phyloP scores from a whole-genome alignment of 257 asterid species.

The Fraxinus pennsylvanica region DNA sequence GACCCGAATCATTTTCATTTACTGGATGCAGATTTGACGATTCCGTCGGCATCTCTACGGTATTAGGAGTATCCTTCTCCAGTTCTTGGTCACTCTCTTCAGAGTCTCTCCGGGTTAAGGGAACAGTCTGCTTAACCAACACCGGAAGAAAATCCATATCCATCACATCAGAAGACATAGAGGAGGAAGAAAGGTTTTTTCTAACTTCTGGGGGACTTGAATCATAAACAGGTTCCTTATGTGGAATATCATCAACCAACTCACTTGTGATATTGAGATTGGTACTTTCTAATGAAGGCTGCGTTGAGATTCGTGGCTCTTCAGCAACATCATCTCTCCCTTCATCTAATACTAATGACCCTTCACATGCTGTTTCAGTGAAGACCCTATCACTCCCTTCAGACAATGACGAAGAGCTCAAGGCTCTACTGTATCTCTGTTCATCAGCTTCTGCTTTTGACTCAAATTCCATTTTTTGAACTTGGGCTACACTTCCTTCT shows the following conservation, averaged over 20 bases:
- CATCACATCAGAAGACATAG: not conserved
- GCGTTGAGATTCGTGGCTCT: constrained; percentile 33
- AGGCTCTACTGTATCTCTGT: constrained; percentile 34
- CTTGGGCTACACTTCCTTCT: constrained; percentile 21
- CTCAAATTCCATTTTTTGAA: constrained; percentile 10
- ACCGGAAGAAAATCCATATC: constrained; percentile 9
- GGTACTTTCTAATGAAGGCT: constrained; percentile 38
- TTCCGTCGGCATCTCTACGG: not conserved
- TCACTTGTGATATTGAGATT: constrained; percentile 29
- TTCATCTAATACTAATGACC: constrained; percentile 35
- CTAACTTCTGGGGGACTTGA: constrained; percentile 26
- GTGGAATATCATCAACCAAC: constrained; percentile 21
- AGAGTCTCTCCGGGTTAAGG: not conserved
- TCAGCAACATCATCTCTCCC: constrained; percentile 30
- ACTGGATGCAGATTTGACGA: not conserved
- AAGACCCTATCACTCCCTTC: constrained; percentile 58
- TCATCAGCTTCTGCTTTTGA: constrained; percentile 27
- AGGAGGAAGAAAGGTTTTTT: not conserved
- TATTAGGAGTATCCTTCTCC: not conserved
- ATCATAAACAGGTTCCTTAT: constrained; percentile 32
- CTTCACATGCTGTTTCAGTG: constrained; percentile 46
- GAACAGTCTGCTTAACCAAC: constrained; percentile 7
- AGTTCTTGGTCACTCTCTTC: not conserved
- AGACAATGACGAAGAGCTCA: constrained; percentile 68
- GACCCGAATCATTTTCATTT: constrained; percentile 13